Percentiles rank a stretch among this genome's conserved stretches.
These are phyloP conservation scores for Euclidium syriacum DNA, from an alignment of 345 rosid genomes.

Conservation along the genomic window DNA sequence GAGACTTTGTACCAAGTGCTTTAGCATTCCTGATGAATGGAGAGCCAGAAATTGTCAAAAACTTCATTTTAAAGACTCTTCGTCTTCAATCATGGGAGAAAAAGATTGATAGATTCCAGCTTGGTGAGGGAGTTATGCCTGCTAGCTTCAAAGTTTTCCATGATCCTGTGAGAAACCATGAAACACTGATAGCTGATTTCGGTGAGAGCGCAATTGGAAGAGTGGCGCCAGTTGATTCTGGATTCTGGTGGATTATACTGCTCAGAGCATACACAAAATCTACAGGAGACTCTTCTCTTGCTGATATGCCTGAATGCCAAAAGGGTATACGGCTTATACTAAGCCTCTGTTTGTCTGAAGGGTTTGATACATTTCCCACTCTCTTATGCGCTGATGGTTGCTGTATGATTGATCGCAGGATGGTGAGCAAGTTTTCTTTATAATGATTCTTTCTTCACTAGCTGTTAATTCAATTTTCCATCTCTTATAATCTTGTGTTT, in stretches of 20 bases:
- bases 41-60: constrained; percentile 75
- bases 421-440: constrained; percentile 49
- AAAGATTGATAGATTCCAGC: constrained; percentile 93
- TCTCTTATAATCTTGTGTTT: neutral
- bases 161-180: constrained; percentile 78
- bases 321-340: constrained; percentile 94
- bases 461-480: neutral
- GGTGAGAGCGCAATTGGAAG: constrained; percentile 98
- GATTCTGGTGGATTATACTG: constrained; percentile 96
- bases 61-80: constrained; percentile 86
- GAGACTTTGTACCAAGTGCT: constrained; percentile 92
- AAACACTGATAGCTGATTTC: constrained; percentile 86
- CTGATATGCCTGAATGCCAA: constrained; percentile 88
- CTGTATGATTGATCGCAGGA: constrained; percentile 98
- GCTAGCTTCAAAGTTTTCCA: constrained; percentile 95
- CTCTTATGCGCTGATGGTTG: constrained; percentile 98
- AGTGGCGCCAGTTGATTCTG: constrained; percentile 96
- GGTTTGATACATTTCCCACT: constrained; percentile 95
- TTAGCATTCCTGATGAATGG: constrained; percentile 89
- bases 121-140: constrained; percentile 98
- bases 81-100: constrained; percentile 98
- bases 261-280: constrained; percentile 91
- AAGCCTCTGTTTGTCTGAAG: constrained; percentile 84
- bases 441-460: neutral
- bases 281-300: constrained; percentile 79